Evolutionary conservation across 176 grass and related monocot genomes (phyloP).

Genomic region (Phoenix roebelenii): DNA sequence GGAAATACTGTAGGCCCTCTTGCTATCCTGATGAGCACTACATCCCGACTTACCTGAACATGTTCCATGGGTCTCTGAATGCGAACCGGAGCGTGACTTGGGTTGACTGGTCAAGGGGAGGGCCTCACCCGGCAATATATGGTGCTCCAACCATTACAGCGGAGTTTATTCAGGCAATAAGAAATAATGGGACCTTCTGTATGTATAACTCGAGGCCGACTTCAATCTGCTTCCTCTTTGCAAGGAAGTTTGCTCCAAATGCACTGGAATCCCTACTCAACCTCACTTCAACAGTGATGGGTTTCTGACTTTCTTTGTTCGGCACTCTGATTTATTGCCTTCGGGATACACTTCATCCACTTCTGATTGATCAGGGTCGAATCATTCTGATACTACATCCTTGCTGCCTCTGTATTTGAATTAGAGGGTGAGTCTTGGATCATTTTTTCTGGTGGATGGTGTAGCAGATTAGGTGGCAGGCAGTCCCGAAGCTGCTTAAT

Average conservation of each 20-base stretch:
- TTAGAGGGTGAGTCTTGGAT: no score
- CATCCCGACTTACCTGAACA: conserved; percentile 11
- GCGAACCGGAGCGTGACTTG: conserved; percentile 11
- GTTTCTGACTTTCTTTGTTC: neutral
- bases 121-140: conserved; percentile 14
- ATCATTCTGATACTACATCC: no score
- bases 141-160: neutral
- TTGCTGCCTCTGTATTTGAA: no score
- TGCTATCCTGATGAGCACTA: conserved; percentile 20
- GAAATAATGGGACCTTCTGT: conserved; percentile 13
- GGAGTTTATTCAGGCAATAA: conserved; percentile 5
- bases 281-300: neutral
- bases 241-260: conserved; percentile 13
- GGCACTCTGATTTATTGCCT: no score
- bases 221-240: conserved; percentile 8
- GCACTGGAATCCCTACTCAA: conserved; percentile 3
- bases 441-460: no score
- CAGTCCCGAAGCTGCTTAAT: no score
- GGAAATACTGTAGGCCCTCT: conserved; percentile 11
- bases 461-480: no score
- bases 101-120: conserved; percentile 17
- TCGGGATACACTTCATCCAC: no score
- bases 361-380: no score
- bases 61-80: conserved; percentile 3
- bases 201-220: conserved; percentile 13